phyloP scores from a whole-genome alignment of 2,329 filamentous ascomycete genomes.

The Didymella sp. region DNA sequence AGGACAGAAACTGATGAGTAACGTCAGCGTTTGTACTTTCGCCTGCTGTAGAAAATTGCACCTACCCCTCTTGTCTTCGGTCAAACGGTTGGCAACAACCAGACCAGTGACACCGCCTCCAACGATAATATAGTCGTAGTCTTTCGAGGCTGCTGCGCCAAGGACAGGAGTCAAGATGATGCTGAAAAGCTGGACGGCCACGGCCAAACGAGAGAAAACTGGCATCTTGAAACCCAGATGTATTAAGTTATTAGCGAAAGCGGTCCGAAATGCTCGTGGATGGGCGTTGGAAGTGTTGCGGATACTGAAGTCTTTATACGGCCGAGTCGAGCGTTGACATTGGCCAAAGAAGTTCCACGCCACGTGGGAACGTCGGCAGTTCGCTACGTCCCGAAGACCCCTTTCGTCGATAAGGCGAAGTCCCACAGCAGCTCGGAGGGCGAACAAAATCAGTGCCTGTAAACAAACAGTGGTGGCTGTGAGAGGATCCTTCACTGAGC shows the following conservation, averaged over 20 bases:
- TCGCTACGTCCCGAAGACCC: constrained; percentile 14
- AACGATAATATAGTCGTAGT: constrained; percentile 44
- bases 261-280: constrained; percentile 14
- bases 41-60: neutral
- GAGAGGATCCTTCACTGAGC: constrained; percentile 1
- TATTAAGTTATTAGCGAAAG: constrained; percentile 25
- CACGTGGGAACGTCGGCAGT: constrained; percentile 24
- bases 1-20: constrained; percentile 29
- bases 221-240: constrained; percentile 30
- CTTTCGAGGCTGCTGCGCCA: constrained; percentile 17
- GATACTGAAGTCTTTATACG: constrained; percentile 29
- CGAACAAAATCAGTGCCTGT: constrained; percentile 4
- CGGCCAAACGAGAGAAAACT: constrained; percentile 36
- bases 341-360: constrained; percentile 17
- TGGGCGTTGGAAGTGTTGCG: constrained; percentile 10
- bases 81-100: constrained; percentile 39
- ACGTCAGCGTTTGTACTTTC: constrained; percentile 5
- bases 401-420: neutral
- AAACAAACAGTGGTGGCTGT: neutral
- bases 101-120: constrained; percentile 42
- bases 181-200: constrained; percentile 34
- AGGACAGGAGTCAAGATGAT: constrained; percentile 30
- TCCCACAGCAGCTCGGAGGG: constrained; percentile 10
- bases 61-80: constrained; percentile 34
- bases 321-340: constrained; percentile 18